Conservation (phyloP, 331 rosid species). For the Malus hybrid region DNA sequence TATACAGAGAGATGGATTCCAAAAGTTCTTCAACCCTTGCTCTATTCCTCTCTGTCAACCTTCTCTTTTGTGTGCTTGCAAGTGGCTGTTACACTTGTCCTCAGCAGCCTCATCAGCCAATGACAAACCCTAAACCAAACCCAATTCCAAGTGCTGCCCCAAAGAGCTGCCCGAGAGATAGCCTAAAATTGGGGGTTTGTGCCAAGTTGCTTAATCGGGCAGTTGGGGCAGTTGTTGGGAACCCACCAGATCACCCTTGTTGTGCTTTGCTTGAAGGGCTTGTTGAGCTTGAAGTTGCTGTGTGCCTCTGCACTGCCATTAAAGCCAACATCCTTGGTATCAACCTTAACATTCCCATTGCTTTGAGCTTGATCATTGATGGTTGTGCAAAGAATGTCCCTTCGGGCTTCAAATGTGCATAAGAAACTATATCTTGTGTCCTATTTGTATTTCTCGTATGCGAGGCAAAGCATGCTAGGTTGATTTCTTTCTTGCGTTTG, state of each 20-base stretch:
- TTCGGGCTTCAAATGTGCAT: slow-evolving; percentile 44
- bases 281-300: slow-evolving; percentile 70
- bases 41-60: slow-evolving; percentile 37
- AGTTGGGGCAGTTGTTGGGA: slow-evolving; percentile 40
- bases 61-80: slow-evolving; percentile 35
- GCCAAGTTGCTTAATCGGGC: slow-evolving; percentile 52
- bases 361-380: slow-evolving; percentile 68
- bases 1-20: slow-evolving; percentile 21
- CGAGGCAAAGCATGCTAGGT: neutral
- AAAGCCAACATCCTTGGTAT: slow-evolving; percentile 83
- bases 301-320: slow-evolving; percentile 85
- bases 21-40: slow-evolving; percentile 32
- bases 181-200: slow-evolving; percentile 66
- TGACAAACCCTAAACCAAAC: slow-evolving; percentile 16
- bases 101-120: slow-evolving; percentile 2
- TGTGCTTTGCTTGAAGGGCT: slow-evolving; percentile 65
- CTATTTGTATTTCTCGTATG: neutral
- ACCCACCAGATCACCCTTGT: slow-evolving; percentile 61
- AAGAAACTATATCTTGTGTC: neutral
- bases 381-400: slow-evolving; percentile 59
- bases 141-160: slow-evolving; percentile 14
- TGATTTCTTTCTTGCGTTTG: neutral
- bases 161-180: slow-evolving; percentile 67
- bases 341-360: slow-evolving; percentile 67
- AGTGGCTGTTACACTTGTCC: slow-evolving; percentile 52